Evolutionary conservation across 768 basidiomycete species (phyloP).

Genomic region (Tulasnella sp.): DNA sequence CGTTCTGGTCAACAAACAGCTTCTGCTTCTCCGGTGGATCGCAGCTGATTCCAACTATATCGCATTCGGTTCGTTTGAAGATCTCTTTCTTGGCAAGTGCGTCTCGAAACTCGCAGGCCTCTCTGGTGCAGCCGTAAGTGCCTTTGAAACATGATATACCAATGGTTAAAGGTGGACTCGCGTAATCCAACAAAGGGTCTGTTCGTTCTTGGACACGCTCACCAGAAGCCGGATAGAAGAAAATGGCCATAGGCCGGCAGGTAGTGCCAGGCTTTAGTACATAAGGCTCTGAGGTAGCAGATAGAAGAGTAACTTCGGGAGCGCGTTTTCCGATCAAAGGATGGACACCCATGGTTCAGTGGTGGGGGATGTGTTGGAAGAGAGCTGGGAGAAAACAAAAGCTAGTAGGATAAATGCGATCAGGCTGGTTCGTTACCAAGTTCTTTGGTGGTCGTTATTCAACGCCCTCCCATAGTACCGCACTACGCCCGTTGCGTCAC

Average conservation of each 20-base stretch:
- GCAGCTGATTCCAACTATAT: conserved; percentile 64
- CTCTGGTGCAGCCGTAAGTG: conserved; percentile 67
- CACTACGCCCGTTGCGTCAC: no score
- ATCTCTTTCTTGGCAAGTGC: conserved; percentile 49
- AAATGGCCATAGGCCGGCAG: conserved; percentile 54
- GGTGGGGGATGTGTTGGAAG: conserved; percentile 19
- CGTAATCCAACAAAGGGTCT: no score
- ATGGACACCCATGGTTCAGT: conserved; percentile 32
- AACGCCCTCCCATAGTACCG: no score
- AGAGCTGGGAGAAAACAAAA: no score
- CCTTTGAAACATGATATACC: conserved; percentile 33
- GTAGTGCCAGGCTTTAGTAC: conserved; percentile 48
- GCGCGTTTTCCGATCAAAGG: conserved; percentile 53
- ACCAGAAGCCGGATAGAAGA: conserved; percentile 66
- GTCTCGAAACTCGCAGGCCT: conserved; percentile 76
- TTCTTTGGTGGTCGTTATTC: no score
- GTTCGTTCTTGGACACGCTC: no score
- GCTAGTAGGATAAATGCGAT: no score
- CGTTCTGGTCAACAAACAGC: conserved; percentile 48
- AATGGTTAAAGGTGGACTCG: neutral
- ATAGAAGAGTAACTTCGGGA: conserved; percentile 53
- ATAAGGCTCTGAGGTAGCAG: conserved; percentile 51
- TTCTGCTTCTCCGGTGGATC: conserved; percentile 67
- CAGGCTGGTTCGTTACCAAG: no score
- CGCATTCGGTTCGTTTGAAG: conserved; percentile 38